Evolutionary conservation across 2,329 filamentous ascomycete species (phyloP), one percentile per base, ranked within the genome.

Genomic region (Aspergillus fijiensis): DNA sequence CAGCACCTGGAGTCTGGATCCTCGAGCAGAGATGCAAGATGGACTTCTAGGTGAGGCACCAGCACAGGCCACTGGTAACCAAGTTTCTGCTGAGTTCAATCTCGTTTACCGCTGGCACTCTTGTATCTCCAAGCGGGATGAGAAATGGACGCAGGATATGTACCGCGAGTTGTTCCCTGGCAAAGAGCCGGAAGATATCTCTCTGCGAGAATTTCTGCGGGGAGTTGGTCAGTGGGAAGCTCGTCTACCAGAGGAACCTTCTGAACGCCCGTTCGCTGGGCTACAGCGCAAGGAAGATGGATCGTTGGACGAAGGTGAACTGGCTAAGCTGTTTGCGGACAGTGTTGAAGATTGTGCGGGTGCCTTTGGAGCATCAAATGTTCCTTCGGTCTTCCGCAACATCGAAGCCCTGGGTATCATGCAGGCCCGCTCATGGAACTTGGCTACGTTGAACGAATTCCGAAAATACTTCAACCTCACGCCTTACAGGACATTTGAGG

Each of bases 1-100:
- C 62, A 85, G 80, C 60, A 79, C 82, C 61, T 89, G 85, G 84
- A 86, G 83, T 7, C 75, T 89, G 5, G 85, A 89, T 61, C 87
- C 87, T 2, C 82, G 87, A 23, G 80, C 82, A n/a, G 82, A 86
- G 0, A 84, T 87, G 47, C 80, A 74, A 66, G 83, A 82, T 60
- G 73, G 79, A 2, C 62, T 77, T 10, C 68, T 77, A 55, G 72
- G 74, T 4, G 74, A 82, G 25, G 80, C 80, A 6, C 79, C 83
- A 1, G 77, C 81, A 0, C 77, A 84, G 50, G 87, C 85, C 1
- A 80, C 85, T 2, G 87, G 87, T 12, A 89, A 89, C 67, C 85
- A 89, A 65, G 86, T 89, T 50, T 87, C 84, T 48, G 86, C 85
- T 3, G 87, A 89, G 70, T 89, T 89, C 74, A 89, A 89, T 61